Base-by-base conservation (phyloP, 345 rosid genomes). In the Barbarea vulgaris region DNA sequence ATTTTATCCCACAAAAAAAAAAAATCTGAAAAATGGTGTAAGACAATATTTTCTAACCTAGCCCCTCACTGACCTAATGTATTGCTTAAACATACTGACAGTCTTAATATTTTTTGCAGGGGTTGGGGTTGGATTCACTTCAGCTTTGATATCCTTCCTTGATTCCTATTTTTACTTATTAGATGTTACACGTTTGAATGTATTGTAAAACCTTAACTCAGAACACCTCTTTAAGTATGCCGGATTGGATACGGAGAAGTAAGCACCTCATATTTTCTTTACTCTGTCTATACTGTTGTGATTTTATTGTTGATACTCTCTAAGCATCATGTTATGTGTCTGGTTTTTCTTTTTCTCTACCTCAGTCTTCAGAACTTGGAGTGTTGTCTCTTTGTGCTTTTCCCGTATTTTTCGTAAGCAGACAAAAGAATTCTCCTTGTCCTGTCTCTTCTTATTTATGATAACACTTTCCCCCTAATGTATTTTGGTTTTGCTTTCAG, bases 191-290 rank as follows among this genome's bases (percentile, higher is more conserved):
- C 37, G 39, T n/a, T 31, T 51, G 22, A 50, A 53, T 75, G 18
- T 52, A 59, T 36, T 68, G 79, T 67, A 15, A 39, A 77, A 34
- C 96, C 97, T 92, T 95, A 89, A 92, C 76, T 81, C 81, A 80
- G 24, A 25, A 79, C 83, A 95, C 99, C 99, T 95, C 65, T 95
- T 95, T 79, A 95, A 95, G 89, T 95, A 92, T 88, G 99, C 97
- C 22, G 96, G 93, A 56, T 56, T 95, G 85, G 99, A 95, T 80
- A 86, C 87, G 56, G 99, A 90, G 84, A 92, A 90, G 99, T 95
- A 77, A 86, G 97, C 77, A 30, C 61, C 47, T 27, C 24, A 22
- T 67, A 6, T 52, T 11, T 58, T 62, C 36, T 51, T 63, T 10
- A 36, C 4, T 55, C 47, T 27, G 27, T 58, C 55, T 51, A n/a